Evolutionary conservation across 306 rosid species (phyloP).

Genomic region (Cercis canadensis): DNA sequence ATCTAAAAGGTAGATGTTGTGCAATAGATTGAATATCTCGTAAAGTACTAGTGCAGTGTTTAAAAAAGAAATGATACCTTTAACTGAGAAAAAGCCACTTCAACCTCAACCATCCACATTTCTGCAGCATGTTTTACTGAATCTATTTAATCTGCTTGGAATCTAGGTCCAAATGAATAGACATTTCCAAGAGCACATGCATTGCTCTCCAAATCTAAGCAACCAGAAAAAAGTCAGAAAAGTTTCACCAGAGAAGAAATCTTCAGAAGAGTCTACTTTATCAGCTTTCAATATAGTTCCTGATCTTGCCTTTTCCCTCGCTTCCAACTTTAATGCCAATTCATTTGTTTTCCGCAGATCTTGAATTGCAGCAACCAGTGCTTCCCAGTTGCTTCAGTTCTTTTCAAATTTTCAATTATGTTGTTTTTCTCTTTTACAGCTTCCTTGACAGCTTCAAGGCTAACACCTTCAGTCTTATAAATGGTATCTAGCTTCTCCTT

Average conservation of each 20-base stretch:
- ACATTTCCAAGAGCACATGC: conserved; percentile 94
- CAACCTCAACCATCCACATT: conserved; percentile 91
- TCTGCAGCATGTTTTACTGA: conserved; percentile 73
- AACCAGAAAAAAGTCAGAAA: conserved; percentile 77
- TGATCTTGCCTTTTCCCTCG: conserved; percentile 58
- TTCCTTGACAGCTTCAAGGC: conserved; percentile 65
- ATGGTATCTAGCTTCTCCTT: conserved; percentile 47
- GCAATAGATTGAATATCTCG: conserved; percentile 19
- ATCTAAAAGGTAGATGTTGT: neutral
- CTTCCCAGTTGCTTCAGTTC: conserved; percentile 90
- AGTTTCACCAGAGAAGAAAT: conserved; percentile 60
- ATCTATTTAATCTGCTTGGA: conserved; percentile 62
- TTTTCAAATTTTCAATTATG: conserved; percentile 66
- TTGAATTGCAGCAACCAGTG: conserved; percentile 66
- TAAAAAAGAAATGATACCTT: no score
- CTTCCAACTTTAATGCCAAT: conserved; percentile 72
- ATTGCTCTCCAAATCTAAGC: conserved; percentile 80
- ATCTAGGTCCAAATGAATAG: no score
- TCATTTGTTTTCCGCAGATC: conserved; percentile 76
- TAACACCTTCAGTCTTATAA: conserved; percentile 54
- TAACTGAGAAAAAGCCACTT: conserved; percentile 85
- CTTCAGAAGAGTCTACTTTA: conserved; percentile 51
- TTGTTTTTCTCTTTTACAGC: conserved; percentile 72
- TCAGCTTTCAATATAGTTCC: conserved; percentile 45
- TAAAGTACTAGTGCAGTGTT: no score